Percentiles rank a stretch among this genome's conserved stretches.
Conservation (phyloP, 371 early-diverging fungal species). For the Edhazardia aedis region DNA sequence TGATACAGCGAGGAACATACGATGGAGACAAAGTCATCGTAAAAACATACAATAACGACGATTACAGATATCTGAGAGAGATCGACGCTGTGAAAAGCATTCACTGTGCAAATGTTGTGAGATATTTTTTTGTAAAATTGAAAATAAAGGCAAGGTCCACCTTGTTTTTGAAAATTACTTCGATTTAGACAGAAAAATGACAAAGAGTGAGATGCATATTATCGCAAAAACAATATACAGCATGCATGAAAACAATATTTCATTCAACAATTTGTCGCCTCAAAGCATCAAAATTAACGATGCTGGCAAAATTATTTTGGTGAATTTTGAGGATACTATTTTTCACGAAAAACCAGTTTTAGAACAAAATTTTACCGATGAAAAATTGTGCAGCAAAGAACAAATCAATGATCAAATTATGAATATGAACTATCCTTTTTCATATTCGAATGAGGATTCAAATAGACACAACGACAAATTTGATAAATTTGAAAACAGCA, state of each 20-base stretch:
- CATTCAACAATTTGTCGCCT: neutral
- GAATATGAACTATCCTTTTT: too few relatives aligned
- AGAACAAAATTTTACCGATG: too few relatives aligned
- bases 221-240: neutral
- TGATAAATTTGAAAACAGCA: too few relatives aligned
- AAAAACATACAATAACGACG: neutral
- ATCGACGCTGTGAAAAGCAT: neutral
- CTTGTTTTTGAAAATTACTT: too few relatives aligned
- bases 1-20: too few relatives aligned
- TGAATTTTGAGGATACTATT: neutral
- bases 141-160: too few relatives aligned
- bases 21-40: too few relatives aligned
- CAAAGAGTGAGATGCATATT: neutral
- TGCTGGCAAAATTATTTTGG: neutral
- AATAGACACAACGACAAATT: too few relatives aligned
- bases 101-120: neutral
- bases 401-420: too few relatives aligned
- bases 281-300: neutral
- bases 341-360: neutral
- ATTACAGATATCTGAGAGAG: neutral
- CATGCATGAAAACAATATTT: constrained; percentile 1
- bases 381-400: too few relatives aligned
- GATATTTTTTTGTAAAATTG: constrained; percentile 1
- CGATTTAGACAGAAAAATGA: neutral
- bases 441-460: too few relatives aligned